These are phyloP conservation scores for Kernera saxatilis DNA, from an alignment of 345 rosid species.

Conservation along the genomic window DNA sequence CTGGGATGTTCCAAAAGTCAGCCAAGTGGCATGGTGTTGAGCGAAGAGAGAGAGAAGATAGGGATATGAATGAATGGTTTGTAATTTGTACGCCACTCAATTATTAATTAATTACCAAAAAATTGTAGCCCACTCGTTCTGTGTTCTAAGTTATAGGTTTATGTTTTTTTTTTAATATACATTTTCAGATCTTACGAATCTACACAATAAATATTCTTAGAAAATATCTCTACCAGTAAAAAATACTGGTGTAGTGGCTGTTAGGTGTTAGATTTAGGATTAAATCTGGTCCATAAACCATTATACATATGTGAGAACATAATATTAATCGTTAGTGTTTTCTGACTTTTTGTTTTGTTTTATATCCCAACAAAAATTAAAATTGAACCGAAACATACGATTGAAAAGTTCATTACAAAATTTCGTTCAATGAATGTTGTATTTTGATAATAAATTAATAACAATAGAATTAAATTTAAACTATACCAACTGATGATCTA, in stretches of 20 bases:
- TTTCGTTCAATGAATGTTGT: no score
- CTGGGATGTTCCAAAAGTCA: constrained; percentile 24
- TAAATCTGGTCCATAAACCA: no score
- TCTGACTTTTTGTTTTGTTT: no score
- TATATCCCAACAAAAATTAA: no score
- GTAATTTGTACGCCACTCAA: constrained; percentile 28
- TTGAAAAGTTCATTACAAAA: no score
- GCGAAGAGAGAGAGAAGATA: background rate
- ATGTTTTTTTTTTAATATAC: background rate
- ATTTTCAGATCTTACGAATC: constrained; percentile 7
- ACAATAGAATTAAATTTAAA: no score
- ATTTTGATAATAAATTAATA: no score
- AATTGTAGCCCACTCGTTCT: constrained; percentile 18
- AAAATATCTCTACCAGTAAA: background rate
- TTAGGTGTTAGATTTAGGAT: no score
- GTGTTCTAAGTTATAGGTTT: background rate
- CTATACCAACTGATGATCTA: no score
- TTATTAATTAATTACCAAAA: constrained; percentile 14
- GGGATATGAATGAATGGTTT: background rate
- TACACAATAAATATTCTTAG: background rate
- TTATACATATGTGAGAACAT: no score
- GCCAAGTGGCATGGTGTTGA: background rate
- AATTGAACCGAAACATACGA: no score
- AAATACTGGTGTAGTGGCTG: constrained; percentile 2
- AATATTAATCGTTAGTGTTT: no score